Conservation (phyloP, 1,284 basidiomycete species). For the Vanrija sp. region DNA sequence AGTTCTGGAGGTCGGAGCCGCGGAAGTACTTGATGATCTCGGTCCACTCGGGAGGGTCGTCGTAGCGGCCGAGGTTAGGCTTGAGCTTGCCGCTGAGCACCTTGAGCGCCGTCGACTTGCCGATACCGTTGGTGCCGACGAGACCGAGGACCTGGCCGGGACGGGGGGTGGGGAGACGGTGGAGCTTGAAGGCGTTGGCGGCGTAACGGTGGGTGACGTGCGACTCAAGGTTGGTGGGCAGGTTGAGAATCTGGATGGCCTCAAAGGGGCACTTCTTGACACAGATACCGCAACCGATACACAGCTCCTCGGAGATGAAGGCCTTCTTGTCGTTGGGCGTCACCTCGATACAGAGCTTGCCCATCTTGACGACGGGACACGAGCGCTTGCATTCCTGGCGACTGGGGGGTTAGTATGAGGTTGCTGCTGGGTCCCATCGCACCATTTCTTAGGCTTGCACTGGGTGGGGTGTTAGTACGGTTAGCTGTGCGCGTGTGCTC, state of each 20-base stretch:
- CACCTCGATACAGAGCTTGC: constrained; percentile 96
- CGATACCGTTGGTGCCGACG: constrained; percentile 97
- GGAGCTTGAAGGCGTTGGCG: constrained; percentile 96
- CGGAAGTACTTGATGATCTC: constrained; percentile 97
- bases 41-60: constrained; percentile 92
- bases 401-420: constrained; percentile 12
- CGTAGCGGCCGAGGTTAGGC: constrained; percentile 55
- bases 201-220: constrained; percentile 95
- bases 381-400: constrained; percentile 59
- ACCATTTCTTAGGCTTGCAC: constrained; percentile 78
- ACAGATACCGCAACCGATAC: constrained; percentile 97
- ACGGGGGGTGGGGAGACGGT: constrained; percentile 88
- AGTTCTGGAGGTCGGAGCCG: constrained; percentile 94
- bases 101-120: constrained; percentile 93
- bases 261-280: constrained; percentile 99
- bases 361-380: constrained; percentile 98
- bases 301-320: constrained; percentile 93
- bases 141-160: constrained; percentile 93
- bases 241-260: constrained; percentile 93
- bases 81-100: constrained; percentile 92
- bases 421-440: constrained; percentile 1
- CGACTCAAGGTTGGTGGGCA: constrained; percentile 89
- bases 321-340: constrained; percentile 90
- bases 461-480: constrained; percentile 28
- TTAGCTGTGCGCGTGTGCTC: neutral